Evolutionary conservation across 148 eudicot genomes (phyloP).

Genomic region (Rhododendron simsii): DNA sequence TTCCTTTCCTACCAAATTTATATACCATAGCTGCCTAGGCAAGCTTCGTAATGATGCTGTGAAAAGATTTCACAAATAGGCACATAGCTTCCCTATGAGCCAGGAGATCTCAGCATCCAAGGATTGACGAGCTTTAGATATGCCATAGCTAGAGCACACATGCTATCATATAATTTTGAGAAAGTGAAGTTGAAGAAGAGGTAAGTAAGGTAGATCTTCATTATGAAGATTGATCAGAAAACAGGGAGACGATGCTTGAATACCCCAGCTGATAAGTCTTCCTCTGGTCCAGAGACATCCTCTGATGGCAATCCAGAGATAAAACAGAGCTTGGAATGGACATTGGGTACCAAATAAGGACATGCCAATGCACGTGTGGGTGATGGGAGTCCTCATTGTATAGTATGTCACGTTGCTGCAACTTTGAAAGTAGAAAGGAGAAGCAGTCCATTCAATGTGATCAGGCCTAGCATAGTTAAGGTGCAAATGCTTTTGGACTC

Average conservation of each 20-base stretch:
- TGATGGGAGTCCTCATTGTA: neutral
- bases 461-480: neutral
- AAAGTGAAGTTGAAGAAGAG: neutral
- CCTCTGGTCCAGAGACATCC: neutral
- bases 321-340: neutral
- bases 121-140: neutral
- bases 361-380: neutral
- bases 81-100: neutral
- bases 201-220: neutral
- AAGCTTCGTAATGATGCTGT: neutral
- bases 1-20: neutral
- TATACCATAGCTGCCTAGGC: neutral
- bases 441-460: neutral
- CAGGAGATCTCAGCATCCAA: neutral
- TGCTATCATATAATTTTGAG: neutral
- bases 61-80: neutral
- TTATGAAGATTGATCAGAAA: neutral
- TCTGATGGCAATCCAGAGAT: neutral
- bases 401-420: neutral
- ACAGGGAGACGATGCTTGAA: neutral
- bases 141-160: neutral
- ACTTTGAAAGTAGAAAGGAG: neutral
- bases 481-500: neutral
- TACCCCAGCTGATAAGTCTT: neutral
- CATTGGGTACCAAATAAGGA: neutral